Evolutionary conservation across 1,284 basidiomycete species (phyloP), one percentile per base, ranked within the genome.

Genomic region (Rhodotorula sp.): DNA sequence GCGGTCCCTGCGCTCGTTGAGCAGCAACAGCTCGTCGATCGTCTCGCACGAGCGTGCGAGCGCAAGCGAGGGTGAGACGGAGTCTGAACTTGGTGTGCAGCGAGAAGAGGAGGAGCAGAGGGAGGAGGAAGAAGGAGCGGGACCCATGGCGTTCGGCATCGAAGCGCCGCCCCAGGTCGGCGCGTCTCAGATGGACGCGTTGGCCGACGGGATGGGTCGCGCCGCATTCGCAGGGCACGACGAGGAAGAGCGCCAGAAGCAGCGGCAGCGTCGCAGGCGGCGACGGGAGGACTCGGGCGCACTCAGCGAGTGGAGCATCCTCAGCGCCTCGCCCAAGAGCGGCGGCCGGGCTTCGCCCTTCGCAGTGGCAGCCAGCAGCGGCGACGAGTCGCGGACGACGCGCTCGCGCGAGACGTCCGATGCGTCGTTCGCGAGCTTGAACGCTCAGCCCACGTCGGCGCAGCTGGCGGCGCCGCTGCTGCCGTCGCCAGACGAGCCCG

Each of bases 181-280:
- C 2, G 27, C 61, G 25, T 44, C n/a, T 10, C 56, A 68, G 49
- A 64, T 61, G 66, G 73, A 75, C 34, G 49, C 61, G 45, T 53
- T 73, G 44, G 64, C 73, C 7, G 52, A 34, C 23, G 58, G 50
- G 4, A 25, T 74, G 60, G 50, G 66, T 21, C 49, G 14, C 17
- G 12, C 27, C 16, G 13, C 41, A 8, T 0, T 48, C 44, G 44
- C 13, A 16, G 14, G 14, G 44, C 7, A 25, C 41, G 42, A 1
- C 23, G 41, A 50, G 3, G 60, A 8, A 1, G n/a, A 4, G 46
- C 8, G 23, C 21, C 23, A 21, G n/a, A 10, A 25, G 44, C 14
- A 54, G 25, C 42, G 44, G 2, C 7, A 34, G 63, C 68, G 19
- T n/a, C 50, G 25, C 58, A 25, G 4, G 54, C 17, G 48, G 60